phyloP scores from a whole-genome alignment of 768 basidiomycete species.

The Rhodosporidiobolus odoratus region DNA sequence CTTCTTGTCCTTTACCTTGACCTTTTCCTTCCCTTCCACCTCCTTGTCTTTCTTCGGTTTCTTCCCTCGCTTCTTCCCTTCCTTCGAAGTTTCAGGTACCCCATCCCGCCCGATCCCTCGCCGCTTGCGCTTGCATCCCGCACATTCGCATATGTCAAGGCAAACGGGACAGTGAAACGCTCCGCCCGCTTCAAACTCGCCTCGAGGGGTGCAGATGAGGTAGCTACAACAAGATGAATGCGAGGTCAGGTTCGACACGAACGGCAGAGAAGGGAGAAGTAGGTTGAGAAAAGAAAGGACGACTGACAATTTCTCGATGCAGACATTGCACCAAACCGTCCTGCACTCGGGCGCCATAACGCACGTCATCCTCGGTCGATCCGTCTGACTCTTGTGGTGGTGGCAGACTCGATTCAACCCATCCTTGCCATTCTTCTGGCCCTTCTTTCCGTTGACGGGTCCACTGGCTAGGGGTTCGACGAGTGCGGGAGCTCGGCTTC shows the following conservation, averaged over 20 bases:
- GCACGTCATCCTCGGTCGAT: constrained; percentile 25
- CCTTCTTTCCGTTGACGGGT: not conserved
- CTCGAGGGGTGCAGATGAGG: constrained; percentile 7
- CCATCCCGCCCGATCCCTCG: constrained; percentile 3
- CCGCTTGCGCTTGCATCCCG: constrained; percentile 13
- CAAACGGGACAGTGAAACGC: constrained; percentile 26
- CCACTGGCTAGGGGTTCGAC: not conserved
- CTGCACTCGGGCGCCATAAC: constrained; percentile 19
- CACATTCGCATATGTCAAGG: constrained; percentile 8
- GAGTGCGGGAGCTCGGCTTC: not conserved
- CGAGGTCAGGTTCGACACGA: not conserved
- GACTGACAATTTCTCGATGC: constrained; percentile 27
- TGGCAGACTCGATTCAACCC: constrained; percentile 30
- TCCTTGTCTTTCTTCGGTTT: not conserved
- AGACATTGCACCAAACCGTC: constrained; percentile 26
- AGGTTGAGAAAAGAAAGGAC: not conserved
- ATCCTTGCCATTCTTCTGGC: not conserved
- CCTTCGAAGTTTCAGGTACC: too few species aligned
- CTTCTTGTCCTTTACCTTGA: not conserved
- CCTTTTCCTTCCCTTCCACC: not conserved
- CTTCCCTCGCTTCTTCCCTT: not conserved
- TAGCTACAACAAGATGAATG: constrained; percentile 2
- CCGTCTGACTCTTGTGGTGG: constrained; percentile 22
- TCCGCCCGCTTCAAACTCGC: not conserved
- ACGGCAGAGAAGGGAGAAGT: not conserved